Evolutionary conservation across 768 basidiomycete genomes (phyloP), one percentile per base, ranked within the genome.

Genomic region (Piloderma croceum): DNA sequence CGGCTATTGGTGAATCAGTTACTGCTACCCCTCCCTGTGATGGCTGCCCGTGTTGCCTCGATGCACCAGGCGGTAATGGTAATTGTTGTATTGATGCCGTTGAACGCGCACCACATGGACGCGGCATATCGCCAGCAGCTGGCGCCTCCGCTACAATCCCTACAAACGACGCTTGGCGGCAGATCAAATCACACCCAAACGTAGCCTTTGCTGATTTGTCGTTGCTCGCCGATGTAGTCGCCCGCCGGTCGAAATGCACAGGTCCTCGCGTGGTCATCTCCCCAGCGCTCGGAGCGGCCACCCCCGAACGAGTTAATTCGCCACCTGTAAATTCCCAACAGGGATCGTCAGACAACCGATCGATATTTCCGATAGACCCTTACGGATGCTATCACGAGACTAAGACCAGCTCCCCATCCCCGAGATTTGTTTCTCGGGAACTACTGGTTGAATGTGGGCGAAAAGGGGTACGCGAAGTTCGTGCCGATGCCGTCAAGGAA

Each of bases 151-250:
- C 36, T 3, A 80, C 74, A 6, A 83, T 91, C 24, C 76, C 88
- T 15, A 88, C 85, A 41, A 83, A 82, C 54, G 79, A 81, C 41
- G 89, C 89, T 6, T 92, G 90, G 86, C 76, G 75, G 21, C 80
- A 80, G 48, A 69, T 93, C 46, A 90, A 91, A 62, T 77, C 79
- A 9, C 91, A 94, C 60, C 91, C 91, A 2, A 92, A 90, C 50
- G 81, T 87, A 39, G 76, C 81, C 22, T 91, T 91, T 56, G 77
- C 87, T 11, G 88, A 93, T 62, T 68, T 94, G 38, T 64, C 78
- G 3, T 70, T 94, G 39, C 74, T 94, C 32, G 91, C 91, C 3
- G 89, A 90, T 38, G 91, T 94, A 31, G 90, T 93, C 31, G 81
- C 87, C 6, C 84, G 88, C 40, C 73, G 83, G 38, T 81, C 88